A percentile compares a stretch with the other conserved stretches of the same genome.
These are phyloP conservation scores for Arthrobotrys musiformis DNA, from an alignment of 2,329 filamentous ascomycete species.

Conservation along the genomic window DNA sequence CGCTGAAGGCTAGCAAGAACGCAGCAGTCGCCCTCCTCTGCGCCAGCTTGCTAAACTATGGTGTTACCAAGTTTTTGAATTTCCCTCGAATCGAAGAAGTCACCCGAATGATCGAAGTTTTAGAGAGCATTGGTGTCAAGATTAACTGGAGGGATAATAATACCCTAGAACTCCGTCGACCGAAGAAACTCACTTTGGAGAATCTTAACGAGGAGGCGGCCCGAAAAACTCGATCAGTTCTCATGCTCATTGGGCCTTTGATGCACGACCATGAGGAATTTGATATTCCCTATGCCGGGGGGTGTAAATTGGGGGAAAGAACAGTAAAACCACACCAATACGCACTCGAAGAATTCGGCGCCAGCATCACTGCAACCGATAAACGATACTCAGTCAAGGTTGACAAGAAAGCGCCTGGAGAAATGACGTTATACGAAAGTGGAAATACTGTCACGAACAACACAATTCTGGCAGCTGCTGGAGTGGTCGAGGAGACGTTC, in stretches of 20 bases:
- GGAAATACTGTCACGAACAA: constrained; percentile 45
- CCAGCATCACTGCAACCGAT: neutral
- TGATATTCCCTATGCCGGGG: constrained; percentile 28
- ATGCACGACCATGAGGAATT: constrained; percentile 25
- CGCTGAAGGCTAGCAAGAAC: constrained; percentile 40
- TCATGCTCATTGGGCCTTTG: constrained; percentile 24
- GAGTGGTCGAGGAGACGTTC: neutral
- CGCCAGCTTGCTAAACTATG: constrained; percentile 36
- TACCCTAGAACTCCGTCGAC: constrained; percentile 11
- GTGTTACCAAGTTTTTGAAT: constrained; percentile 25
- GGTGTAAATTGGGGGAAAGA: constrained; percentile 24
- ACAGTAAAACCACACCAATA: constrained; percentile 31
- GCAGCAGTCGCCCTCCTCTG: constrained; percentile 36
- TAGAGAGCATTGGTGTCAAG: constrained; percentile 20
- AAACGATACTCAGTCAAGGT: constrained; percentile 9
- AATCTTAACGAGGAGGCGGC: constrained; percentile 16
- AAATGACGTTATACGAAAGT: constrained; percentile 33
- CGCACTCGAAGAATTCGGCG: constrained; percentile 26
- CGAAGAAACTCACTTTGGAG: constrained; percentile 8
- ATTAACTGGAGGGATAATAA: constrained; percentile 14
- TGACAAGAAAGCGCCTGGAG: constrained; percentile 18
- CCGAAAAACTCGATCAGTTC: constrained; percentile 20
- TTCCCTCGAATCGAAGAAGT: constrained; percentile 42
- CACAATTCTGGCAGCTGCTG: constrained; percentile 18
- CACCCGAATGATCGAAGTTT: constrained; percentile 29